Percentiles rank a stretch among this genome's conserved stretches.
Evolutionary conservation across 192 early-diverging fungal species (phyloP).

Genomic region (Kickxella alabastrina): DNA sequence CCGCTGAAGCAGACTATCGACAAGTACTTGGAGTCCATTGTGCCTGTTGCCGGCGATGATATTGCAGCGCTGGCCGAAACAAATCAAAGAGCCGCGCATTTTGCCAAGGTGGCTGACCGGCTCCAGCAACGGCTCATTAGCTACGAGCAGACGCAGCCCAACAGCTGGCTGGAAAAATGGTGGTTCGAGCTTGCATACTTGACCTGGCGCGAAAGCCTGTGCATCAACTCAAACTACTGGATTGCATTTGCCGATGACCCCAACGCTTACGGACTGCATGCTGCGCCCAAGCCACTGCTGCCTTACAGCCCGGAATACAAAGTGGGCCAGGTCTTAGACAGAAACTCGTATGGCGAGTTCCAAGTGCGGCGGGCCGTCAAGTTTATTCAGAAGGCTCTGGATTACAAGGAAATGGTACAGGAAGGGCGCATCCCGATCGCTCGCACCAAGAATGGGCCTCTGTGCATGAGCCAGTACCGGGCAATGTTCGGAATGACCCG

Average conservation of each 20-base stretch:
- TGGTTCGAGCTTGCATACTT: conserved; percentile 73
- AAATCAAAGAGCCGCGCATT: conserved; percentile 51
- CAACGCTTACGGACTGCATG: conserved; percentile 49
- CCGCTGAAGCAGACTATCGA: conserved; percentile 55
- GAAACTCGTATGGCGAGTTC: conserved; percentile 62
- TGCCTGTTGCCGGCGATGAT: conserved; percentile 54
- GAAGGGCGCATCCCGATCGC: conserved; percentile 58
- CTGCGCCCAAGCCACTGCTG: conserved; percentile 17
- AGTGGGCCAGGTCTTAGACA: conserved; percentile 13
- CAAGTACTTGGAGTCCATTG: conserved; percentile 57
- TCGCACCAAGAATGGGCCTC: conserved; percentile 59
- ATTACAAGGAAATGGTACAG: conserved; percentile 73
- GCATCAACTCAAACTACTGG: conserved; percentile 90
- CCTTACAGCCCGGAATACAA: neutral
- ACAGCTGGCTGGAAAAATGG: conserved; percentile 71
- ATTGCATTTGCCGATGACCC: conserved; percentile 65
- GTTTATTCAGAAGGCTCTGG: conserved; percentile 58
- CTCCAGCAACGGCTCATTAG: conserved; percentile 64
- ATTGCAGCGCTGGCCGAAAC: conserved; percentile 45
- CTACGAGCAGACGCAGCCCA: conserved; percentile 55
- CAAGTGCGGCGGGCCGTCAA: conserved; percentile 81
- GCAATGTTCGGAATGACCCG: conserved; percentile 75
- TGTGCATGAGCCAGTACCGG: conserved; percentile 86
- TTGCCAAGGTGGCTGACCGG: conserved; percentile 44
- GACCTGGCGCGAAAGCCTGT: conserved; percentile 72